Evolutionary conservation across 176 grass and related monocot genomes (phyloP).

Genomic region (Aechmea fasciata): DNA sequence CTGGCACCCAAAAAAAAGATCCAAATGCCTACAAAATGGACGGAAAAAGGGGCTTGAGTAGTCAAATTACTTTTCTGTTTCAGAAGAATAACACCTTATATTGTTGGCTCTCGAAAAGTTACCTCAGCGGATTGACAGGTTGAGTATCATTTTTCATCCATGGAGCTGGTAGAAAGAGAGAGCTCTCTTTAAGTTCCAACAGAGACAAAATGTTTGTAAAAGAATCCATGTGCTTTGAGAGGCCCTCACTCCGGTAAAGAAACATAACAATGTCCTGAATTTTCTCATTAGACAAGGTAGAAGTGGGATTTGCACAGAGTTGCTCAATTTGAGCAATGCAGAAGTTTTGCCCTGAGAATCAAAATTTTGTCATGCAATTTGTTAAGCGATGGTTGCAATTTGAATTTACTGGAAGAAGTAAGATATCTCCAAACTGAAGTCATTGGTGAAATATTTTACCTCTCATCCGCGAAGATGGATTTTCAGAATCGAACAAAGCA

Average conservation of each 20-base stretch:
- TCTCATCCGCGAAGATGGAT: slow-evolving; percentile 42
- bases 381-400: not conserved
- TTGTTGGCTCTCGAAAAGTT: not conserved
- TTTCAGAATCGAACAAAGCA: slow-evolving; percentile 72
- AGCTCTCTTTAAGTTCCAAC: slow-evolving; percentile 43
- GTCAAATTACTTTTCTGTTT: too few species aligned
- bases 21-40: slow-evolving; percentile 34
- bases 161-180: slow-evolving; percentile 44
- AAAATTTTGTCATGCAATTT: slow-evolving; percentile 9
- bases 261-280: slow-evolving; percentile 91
- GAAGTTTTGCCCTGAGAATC: slow-evolving; percentile 58
- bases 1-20: slow-evolving; percentile 32
- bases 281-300: slow-evolving; percentile 39
- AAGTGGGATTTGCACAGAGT: slow-evolving; percentile 48
- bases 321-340: slow-evolving; percentile 61
- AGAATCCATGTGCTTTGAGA: slow-evolving; percentile 63
- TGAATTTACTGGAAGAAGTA: not conserved
- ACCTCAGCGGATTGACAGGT: slow-evolving; percentile 43
- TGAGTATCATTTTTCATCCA: slow-evolving; percentile 34
- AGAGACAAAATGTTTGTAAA: slow-evolving; percentile 61
- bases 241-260: slow-evolving; percentile 60
- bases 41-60: slow-evolving; percentile 1
- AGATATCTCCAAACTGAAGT: not conserved
- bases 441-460: slow-evolving; percentile 29
- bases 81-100: not conserved